These are phyloP conservation scores for Wickerhamomyces tratensis DNA, from an alignment of 805 yeast species.

Conservation along the genomic window DNA sequence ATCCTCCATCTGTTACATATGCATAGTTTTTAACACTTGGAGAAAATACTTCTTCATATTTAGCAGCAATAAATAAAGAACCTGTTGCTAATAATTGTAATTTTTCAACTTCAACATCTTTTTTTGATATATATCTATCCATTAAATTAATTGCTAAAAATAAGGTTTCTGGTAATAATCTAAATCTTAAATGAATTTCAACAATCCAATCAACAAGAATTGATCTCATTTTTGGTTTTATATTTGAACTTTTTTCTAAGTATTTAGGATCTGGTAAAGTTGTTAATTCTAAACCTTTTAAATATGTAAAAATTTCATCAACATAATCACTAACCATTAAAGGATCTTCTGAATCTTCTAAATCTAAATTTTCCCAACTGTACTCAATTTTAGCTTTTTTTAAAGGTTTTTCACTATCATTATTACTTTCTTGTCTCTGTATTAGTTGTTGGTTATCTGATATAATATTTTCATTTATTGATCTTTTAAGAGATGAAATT, in stretches of 20 bases:
- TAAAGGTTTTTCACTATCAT: not conserved
- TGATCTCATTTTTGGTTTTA: slow-evolving; percentile 77
- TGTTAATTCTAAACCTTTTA: slow-evolving; percentile 55
- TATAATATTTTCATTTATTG: too few species aligned
- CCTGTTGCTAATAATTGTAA: slow-evolving; percentile 83
- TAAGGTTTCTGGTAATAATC: slow-evolving; percentile 78
- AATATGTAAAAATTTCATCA: slow-evolving; percentile 70
- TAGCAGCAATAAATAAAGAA: slow-evolving; percentile 80
- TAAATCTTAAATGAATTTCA: slow-evolving; percentile 77
- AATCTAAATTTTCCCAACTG: slow-evolving; percentile 46
- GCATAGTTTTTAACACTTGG: slow-evolving; percentile 84
- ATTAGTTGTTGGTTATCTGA: not conserved
- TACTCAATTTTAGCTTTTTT: slow-evolving; percentile 10
- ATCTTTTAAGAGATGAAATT: too few species aligned
- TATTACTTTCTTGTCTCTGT: slow-evolving; percentile 8
- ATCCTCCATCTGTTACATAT: slow-evolving; percentile 80
- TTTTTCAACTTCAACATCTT: slow-evolving; percentile 66
- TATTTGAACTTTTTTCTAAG: slow-evolving; percentile 48
- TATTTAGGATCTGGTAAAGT: slow-evolving; percentile 69
- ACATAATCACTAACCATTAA: slow-evolving; percentile 87
- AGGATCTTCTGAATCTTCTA: slow-evolving; percentile 65
- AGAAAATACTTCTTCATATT: slow-evolving; percentile 84
- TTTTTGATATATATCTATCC: slow-evolving; percentile 78
- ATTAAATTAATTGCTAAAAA: slow-evolving; percentile 74
- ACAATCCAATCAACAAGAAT: slow-evolving; percentile 91